A percentile compares a stretch with the other conserved stretches of the same genome.
Conservation (phyloP, 2,329 filamentous ascomycete genomes). For the Tympanopsis confertula region DNA sequence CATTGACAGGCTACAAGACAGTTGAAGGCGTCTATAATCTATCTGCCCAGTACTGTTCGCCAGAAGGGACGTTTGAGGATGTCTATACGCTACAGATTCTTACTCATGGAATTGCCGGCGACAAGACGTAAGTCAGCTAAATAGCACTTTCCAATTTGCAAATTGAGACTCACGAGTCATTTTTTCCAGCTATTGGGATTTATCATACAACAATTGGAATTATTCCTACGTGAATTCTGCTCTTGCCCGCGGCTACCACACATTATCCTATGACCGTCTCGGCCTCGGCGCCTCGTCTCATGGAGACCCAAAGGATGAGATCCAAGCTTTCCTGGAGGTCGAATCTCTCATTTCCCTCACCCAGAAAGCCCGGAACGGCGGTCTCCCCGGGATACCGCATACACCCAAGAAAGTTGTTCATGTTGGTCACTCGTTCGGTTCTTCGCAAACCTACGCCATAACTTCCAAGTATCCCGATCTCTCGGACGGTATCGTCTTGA, state of each 20-base stretch:
- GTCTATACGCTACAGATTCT: neutral
- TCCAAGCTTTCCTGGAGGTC: neutral
- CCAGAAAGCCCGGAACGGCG: neutral
- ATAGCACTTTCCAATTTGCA: neutral
- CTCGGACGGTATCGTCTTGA: neutral
- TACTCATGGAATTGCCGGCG: neutral
- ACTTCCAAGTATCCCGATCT: neutral
- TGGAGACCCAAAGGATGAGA: neutral
- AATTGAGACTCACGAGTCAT: slow-evolving; percentile 14
- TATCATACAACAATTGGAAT: neutral
- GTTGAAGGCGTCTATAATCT: neutral
- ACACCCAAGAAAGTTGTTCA: neutral
- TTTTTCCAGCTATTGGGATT: slow-evolving; percentile 7
- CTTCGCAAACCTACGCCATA: neutral
- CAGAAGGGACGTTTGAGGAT: neutral
- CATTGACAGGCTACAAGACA: neutral
- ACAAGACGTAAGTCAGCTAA: neutral
- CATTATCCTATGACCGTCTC: neutral
- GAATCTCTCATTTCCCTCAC: neutral
- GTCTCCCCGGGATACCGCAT: neutral
- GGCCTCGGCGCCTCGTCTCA: neutral
- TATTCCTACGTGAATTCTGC: neutral
- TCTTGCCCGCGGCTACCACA: neutral
- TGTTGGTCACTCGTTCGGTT: neutral
- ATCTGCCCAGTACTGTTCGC: neutral